Base-by-base conservation (phyloP, 2,329 filamentous ascomycete genomes). In the Alternaria gansuensis region DNA sequence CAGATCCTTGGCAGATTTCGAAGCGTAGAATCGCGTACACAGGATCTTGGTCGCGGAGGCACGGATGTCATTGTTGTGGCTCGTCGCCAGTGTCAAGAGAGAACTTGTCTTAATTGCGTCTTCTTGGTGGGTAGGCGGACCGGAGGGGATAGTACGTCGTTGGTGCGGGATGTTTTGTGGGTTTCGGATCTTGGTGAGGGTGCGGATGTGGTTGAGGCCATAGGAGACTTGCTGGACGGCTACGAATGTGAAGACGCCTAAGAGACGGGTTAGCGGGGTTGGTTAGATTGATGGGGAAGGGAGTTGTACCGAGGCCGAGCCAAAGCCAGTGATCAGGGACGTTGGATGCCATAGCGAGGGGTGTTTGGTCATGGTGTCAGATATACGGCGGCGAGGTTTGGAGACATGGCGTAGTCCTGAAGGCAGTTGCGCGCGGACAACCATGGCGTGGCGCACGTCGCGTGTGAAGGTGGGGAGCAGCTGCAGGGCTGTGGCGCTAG, bases 111-210 rank as follows among this genome's bases (percentile, higher is more conserved):
- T 75, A 48, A 83, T 80, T 4, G 77, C 75, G 75, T 70, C 54
- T 88, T 94, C 60, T 89, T 89, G 74, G 90, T 90, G 51, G 84
- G 90, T 61, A 2, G 66, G 80, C 4, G 93, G 82, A 63, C 87
- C 89, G 51, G 87, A 31, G 39, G 52, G 57, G 45, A 51, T 60
- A 39, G 48, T 26, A 14, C 21, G 54, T 14, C 53, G 51, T 36
- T 55, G 40, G 2, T 55, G 54, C 86, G 50, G 89, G 86, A 73
- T 89, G 88, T 59, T 55, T 10, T 56, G 26, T 3, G 87, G 85
- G 34, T 86, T 84, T 59, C 86, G 87, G 70, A 95, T 85, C 75
- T 88, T 84, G 63, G 89, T 89, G 52, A 88, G 82, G 67, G 87
- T 82, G 64, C 87, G 84, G 65, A 89, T 86, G 54, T 84, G 78